These are phyloP conservation scores for Hyphopichia buzzinii DNA, from an alignment of 1,139 yeast genomes.

Conservation along the genomic window DNA sequence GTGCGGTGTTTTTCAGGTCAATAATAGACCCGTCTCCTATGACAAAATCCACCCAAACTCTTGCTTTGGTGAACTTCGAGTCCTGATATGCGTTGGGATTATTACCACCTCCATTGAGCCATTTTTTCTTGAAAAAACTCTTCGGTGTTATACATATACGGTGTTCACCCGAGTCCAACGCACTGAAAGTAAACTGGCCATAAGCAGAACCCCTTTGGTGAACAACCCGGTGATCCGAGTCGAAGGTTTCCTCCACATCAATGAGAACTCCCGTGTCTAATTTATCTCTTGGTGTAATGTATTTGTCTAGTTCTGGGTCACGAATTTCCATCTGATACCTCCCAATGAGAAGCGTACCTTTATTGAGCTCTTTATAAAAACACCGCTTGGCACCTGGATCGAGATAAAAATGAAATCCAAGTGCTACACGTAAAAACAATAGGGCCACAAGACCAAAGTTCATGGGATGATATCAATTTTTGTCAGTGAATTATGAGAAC, in stretches of 20 bases:
- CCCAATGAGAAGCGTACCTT: slow-evolving; percentile 60
- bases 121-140: slow-evolving; percentile 30
- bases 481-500: too few species aligned
- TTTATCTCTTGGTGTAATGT: slow-evolving; percentile 37
- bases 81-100: slow-evolving; percentile 15
- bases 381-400: slow-evolving; percentile 61
- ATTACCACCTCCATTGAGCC: slow-evolving; percentile 14
- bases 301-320: slow-evolving; percentile 43
- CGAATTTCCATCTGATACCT: slow-evolving; percentile 55
- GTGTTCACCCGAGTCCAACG: slow-evolving; percentile 73
- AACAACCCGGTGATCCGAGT: slow-evolving; percentile 64
- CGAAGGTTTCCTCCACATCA: slow-evolving; percentile 62
- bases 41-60: slow-evolving; percentile 50
- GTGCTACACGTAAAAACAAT: not conserved
- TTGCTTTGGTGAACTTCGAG: slow-evolving; percentile 52
- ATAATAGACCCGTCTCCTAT: slow-evolving; percentile 52
- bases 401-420: slow-evolving; percentile 45
- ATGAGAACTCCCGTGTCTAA: slow-evolving; percentile 38
- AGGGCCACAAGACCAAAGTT: not conserved
- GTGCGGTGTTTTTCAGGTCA: slow-evolving; percentile 51
- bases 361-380: slow-evolving; percentile 62
- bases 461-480: not conserved
- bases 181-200: slow-evolving; percentile 68
- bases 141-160: slow-evolving; percentile 67
- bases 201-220: slow-evolving; percentile 58